Percentiles rank a stretch among this genome's conserved stretches.
These are phyloP conservation scores for Psophocarpus tetragonolobus DNA, from an alignment of 306 rosid genomes.

Conservation along the genomic window DNA sequence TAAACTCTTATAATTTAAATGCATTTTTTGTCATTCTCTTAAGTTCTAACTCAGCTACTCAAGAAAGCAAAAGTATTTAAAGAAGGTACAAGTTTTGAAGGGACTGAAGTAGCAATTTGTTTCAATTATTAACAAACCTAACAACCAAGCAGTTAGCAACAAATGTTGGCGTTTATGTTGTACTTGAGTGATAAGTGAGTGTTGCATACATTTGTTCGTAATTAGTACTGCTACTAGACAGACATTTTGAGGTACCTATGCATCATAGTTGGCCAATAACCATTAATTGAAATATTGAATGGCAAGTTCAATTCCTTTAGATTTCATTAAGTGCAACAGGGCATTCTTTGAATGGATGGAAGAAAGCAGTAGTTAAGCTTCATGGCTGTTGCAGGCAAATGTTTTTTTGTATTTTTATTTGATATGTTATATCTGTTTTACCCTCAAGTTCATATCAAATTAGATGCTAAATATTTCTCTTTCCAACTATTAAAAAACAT, in stretches of 20 bases:
- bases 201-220: not conserved
- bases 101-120: not conserved
- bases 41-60: no score
- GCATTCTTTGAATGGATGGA: not conserved
- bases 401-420: not conserved
- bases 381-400: not conserved
- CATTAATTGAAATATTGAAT: not conserved
- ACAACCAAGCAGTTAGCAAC: not conserved
- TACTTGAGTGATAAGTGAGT: not conserved
- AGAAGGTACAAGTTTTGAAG: not conserved
- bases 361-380: not conserved
- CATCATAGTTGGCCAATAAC: not conserved
- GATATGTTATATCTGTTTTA: not conserved
- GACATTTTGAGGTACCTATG: not conserved
- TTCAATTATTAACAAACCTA: not conserved
- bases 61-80: not conserved
- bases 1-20: not conserved
- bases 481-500: not conserved
- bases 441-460: not conserved
- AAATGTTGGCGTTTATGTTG: not conserved
- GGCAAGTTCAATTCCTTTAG: not conserved
- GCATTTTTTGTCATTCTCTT: not conserved
- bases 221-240: not conserved
- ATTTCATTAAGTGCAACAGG: not conserved
- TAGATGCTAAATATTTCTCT: not conserved